Evolutionary conservation across 441 rosid species (phyloP), one percentile per base, ranked within the genome.

Genomic region (Mallotus repandus): DNA sequence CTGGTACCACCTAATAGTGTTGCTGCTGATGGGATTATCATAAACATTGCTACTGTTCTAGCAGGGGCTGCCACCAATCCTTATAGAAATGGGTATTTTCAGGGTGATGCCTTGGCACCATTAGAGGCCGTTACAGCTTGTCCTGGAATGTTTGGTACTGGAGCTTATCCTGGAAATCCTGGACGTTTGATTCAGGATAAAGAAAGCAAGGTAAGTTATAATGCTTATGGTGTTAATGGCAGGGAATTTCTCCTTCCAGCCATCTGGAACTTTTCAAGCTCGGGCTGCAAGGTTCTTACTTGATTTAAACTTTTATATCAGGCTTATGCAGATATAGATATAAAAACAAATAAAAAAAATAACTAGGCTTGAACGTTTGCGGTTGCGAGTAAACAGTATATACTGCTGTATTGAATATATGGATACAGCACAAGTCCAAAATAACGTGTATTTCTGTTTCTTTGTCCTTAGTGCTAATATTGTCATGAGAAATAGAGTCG

Each of bases 51-150:
- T 15, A 85, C 77, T 21, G 22, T 83, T 41, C 83, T 82, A 22
- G 84, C 84, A 0, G 86, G 84, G 18, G 79, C 84, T 7, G 81
- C 81, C 22, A 77, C 76, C 9, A 79, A 85, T 67, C 88, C 88
- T 70, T 81, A 73, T 25, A 74, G 65, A 53, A 59, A 76, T 0
- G 86, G 88, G 65, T 81, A 79, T 56, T 81, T 69, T 66, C 85
- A 79, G 18, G 84, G 88, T 3, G 67, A 74, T 35, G 75, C 79
- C 35, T 68, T 49, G 59, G 83, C 88, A 15, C 86, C 84, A 9
- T 64, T 81, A 45, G 82, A 82, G 76, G 83, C 81, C 50, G 78
- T 79, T 41, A 68, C 81, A 2, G 81, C 83, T 7, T 80, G 86
- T 76, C 78, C 85, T 1, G 79, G 87, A 65, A 68, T 71, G 63